Evolutionary conservation across 2,329 filamentous ascomycete species (phyloP), one percentile per base, ranked within the genome.

Genomic region (Colletotrichum tropicicola): DNA sequence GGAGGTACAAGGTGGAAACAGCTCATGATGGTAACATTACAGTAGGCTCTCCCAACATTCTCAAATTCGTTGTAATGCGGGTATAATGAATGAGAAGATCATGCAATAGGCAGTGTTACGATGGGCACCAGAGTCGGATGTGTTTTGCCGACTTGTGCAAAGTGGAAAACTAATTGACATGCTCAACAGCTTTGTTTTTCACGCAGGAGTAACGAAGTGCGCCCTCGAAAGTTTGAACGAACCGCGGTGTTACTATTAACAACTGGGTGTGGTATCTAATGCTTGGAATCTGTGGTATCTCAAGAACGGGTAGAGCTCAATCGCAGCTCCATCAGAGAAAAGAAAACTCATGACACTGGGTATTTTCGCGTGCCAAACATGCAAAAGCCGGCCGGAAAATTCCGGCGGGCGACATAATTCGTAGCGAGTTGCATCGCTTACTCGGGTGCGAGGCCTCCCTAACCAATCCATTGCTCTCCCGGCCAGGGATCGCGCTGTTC

Each of bases 211-310:
- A n/a, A n/a, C n/a, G n/a, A n/a, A n/a, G n/a, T n/a, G n/a, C n/a
- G n/a, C n/a, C n/a, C n/a, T n/a, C n/a, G 15, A 44, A 23, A 30
- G 10, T 23, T 30, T 44, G 17, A 30, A 55, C 27, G 12, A 44
- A 28, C 19, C 43, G 43, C 54, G 27, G 21, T 55, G 45, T 55
- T 28, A 56, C 43, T 6, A 55, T 61, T 15, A 65, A 65, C 44
- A 37, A 12, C 28, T 60, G 41, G 47, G 59, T 61, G 49, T 65
- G 57, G 62, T 65, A 65, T 65, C 57, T 65, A 65, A 63, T 44
- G 49, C 44, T 54, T 49, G 15, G 61, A 63, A 60, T 65, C 37
- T 55, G 57, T 65, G 62, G 62, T 65, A 65, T 65, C 62, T 65
- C 51, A 65, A 65, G 13, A 61, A 49, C 6, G 12, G 13, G 47